Evolutionary conservation across 2,329 filamentous ascomycete genomes (phyloP).

Genomic region (Pseudopithomyces maydicus): DNA sequence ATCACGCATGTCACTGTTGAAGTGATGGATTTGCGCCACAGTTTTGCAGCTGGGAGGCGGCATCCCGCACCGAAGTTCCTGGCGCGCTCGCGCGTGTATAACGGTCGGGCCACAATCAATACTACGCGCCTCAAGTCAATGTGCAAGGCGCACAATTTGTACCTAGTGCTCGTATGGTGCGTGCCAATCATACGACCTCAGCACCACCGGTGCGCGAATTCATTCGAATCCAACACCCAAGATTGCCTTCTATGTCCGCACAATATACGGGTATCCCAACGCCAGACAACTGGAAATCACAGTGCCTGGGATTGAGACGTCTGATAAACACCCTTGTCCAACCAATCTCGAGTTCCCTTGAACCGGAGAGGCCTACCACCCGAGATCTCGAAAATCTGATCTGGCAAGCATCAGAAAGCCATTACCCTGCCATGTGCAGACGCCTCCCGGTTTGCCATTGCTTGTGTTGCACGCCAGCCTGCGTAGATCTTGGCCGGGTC

Average conservation of each 20-base stretch:
- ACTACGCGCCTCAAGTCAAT: not conserved
- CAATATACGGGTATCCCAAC: conserved; percentile 11
- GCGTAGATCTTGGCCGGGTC: conserved; percentile 19
- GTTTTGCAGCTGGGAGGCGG: conserved; percentile 12
- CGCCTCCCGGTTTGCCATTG: conserved; percentile 11
- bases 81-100: conserved; percentile 4
- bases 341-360: conserved; percentile 17
- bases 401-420: conserved; percentile 13
- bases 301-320: conserved; percentile 8
- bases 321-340: conserved; percentile 7
- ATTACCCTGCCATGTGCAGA: conserved; percentile 13
- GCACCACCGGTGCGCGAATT: conserved; percentile 3
- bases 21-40: conserved; percentile 10
- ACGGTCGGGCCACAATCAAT: conserved; percentile 5
- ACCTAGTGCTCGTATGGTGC: not conserved
- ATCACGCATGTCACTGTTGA: not conserved
- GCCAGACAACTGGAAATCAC: conserved; percentile 8
- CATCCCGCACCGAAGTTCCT: conserved; percentile 18
- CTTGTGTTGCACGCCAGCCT: conserved; percentile 11
- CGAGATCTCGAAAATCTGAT: conserved; percentile 14
- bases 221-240: conserved; percentile 17
- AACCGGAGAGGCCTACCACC: conserved; percentile 16
- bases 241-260: conserved; percentile 12
- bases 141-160: not conserved
- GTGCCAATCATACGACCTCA: conserved; percentile 15